A percentile compares a stretch with the other conserved stretches of the same genome.
phyloP scores from a whole-genome alignment of 768 basidiomycete species.

The Tephrocybe sp. region DNA sequence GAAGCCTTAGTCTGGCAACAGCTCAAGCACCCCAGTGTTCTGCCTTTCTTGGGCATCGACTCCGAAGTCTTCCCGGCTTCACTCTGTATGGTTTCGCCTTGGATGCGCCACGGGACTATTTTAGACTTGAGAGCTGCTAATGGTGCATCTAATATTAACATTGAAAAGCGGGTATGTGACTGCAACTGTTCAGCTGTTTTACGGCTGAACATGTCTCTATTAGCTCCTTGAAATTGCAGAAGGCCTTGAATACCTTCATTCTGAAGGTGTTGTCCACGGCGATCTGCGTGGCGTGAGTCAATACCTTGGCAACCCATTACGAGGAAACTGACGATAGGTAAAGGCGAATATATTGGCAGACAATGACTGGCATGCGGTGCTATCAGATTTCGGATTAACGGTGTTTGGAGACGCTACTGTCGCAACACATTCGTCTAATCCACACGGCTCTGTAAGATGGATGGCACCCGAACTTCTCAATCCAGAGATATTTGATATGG shows the following conservation, averaged over 20 bases:
- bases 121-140: constrained; percentile 18
- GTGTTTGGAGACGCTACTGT: constrained; percentile 27
- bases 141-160: constrained; percentile 18
- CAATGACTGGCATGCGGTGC: constrained; percentile 28
- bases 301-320: not conserved
- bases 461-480: constrained; percentile 37
- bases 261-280: constrained; percentile 21
- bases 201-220: no score
- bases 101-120: constrained; percentile 28
- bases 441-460: constrained; percentile 30
- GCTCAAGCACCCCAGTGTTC: constrained; percentile 25
- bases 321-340: not conserved
- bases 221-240: constrained; percentile 22
- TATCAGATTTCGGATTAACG: constrained; percentile 35
- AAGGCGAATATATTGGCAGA: constrained; percentile 34
- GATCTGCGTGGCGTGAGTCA: constrained; percentile 21
- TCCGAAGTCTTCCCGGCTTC: constrained; percentile 19
- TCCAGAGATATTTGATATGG: constrained; percentile 25
- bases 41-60: constrained; percentile 28
- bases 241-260: constrained; percentile 23
- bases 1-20: constrained; percentile 29
- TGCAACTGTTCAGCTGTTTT: no score
- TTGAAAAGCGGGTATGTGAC: constrained; percentile 15
- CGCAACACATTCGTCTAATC: constrained; percentile 22
- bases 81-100: constrained; percentile 28